A percentile compares a stretch with the other conserved stretches of the same genome.
These are phyloP conservation scores for Eragrostis tef DNA, from an alignment of 202 grass and related monocot species.

Conservation along the genomic window DNA sequence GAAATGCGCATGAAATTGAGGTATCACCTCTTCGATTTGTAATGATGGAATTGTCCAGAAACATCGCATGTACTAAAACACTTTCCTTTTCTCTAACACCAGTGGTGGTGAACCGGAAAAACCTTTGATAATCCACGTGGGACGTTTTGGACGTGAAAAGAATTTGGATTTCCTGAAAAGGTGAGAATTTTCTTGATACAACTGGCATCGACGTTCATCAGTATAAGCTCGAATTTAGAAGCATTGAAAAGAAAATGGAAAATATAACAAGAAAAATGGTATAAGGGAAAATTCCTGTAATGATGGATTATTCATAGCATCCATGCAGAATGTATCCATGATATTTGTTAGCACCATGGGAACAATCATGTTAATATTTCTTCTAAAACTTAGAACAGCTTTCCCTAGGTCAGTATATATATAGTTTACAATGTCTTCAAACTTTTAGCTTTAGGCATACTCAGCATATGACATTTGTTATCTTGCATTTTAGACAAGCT, in stretches of 20 bases:
- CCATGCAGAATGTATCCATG: slow-evolving; percentile 21
- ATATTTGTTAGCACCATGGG: slow-evolving; percentile 10
- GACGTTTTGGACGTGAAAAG: slow-evolving; percentile 92
- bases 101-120: slow-evolving; percentile 94
- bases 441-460: slow-evolving; percentile 24
- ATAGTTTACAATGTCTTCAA: not conserved
- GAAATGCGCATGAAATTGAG: slow-evolving; percentile 76
- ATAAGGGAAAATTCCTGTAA: not conserved
- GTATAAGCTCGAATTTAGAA: not conserved
- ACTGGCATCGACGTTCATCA: not conserved
- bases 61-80: slow-evolving; percentile 11
- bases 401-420: slow-evolving; percentile 15
- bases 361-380: slow-evolving; percentile 23
- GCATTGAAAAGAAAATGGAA: not conserved
- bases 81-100: slow-evolving; percentile 27
- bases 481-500: slow-evolving; percentile 26
- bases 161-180: slow-evolving; percentile 98
- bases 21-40: slow-evolving; percentile 44
- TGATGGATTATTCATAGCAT: slow-evolving; percentile 20
- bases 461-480: not conserved
- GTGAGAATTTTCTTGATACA: slow-evolving; percentile 44
- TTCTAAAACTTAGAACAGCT: slow-evolving; percentile 29
- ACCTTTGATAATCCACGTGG: slow-evolving; percentile 93
- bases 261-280: not conserved
- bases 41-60: not conserved